Conservation (phyloP, 495 filamentous ascomycete genomes). For the Aspergillus ellipticus region DNA sequence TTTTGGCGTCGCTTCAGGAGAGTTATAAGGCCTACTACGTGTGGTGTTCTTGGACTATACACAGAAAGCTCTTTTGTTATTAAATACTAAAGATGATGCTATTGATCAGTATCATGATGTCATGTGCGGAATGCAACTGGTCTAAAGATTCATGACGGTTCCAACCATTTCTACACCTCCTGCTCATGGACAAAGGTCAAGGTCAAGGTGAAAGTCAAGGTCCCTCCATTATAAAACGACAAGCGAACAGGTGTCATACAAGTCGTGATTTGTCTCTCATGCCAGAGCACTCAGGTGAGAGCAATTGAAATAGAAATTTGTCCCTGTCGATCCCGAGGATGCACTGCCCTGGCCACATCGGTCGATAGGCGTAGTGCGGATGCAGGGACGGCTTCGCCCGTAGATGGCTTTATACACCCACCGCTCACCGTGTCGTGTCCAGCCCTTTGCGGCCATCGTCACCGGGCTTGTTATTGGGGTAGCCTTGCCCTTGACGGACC, state of each 20-base stretch:
- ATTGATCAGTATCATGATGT: constrained; percentile 11
- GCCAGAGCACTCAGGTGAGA: constrained; percentile 15
- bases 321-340: background rate
- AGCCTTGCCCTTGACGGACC: constrained; percentile 14
- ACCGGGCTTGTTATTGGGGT: constrained; percentile 17
- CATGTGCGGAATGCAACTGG: constrained; percentile 15
- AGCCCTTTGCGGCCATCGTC: constrained; percentile 7
- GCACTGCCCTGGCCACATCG: background rate
- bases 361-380: background rate
- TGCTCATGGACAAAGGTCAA: constrained; percentile 2
- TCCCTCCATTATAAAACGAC: constrained; percentile 12
- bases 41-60: background rate
- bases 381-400: background rate
- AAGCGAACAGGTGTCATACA: constrained; percentile 18
- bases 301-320: background rate
- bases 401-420: background rate
- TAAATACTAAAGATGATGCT: constrained; percentile 11
- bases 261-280: constrained; percentile 27
- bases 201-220: background rate
- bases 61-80: constrained; percentile 8
- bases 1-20: too few species aligned
- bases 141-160: constrained; percentile 14
- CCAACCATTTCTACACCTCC: constrained; percentile 8
- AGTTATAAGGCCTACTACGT: too few species aligned
- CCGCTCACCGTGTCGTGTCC: constrained; percentile 6